Evolutionary conservation across 2,329 filamentous ascomycete genomes (phyloP).

Genomic region (Aspergillus intermedius): DNA sequence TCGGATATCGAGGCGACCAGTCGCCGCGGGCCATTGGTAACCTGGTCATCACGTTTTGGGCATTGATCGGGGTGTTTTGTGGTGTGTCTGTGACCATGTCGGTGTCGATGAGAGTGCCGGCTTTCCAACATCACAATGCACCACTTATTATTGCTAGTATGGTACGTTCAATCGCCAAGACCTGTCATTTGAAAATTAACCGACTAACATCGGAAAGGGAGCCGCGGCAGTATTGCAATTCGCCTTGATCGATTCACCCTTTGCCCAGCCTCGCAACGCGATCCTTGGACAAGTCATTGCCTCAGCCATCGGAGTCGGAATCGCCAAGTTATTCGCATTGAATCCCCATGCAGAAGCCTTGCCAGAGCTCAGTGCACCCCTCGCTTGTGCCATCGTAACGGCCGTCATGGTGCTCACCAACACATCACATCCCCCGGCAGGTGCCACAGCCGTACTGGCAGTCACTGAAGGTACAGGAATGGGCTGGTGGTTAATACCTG

Average conservation of each 20-base stretch:
- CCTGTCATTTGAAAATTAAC: neutral
- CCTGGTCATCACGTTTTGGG: constrained; percentile 55
- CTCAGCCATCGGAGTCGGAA: constrained; percentile 53
- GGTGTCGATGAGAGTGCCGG: constrained; percentile 49
- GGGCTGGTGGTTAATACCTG: constrained; percentile 63
- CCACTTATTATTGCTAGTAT: constrained; percentile 65
- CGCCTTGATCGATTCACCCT: constrained; percentile 63
- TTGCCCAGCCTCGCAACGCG: constrained; percentile 66
- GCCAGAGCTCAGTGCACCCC: constrained; percentile 58
- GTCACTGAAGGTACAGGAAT: constrained; percentile 50
- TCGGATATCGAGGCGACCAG: constrained; percentile 52
- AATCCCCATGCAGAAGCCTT: constrained; percentile 44
- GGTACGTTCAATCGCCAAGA: constrained; percentile 43
- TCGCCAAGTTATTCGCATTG: constrained; percentile 60
- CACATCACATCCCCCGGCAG: constrained; percentile 67
- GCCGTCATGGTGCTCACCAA: constrained; percentile 63
- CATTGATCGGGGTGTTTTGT: constrained; percentile 58
- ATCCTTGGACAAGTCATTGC: constrained; percentile 62
- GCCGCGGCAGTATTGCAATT: constrained; percentile 72
- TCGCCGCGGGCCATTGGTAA: constrained; percentile 46
- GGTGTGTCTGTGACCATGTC: constrained; percentile 56
- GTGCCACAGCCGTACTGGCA: constrained; percentile 65
- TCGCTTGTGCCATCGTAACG: constrained; percentile 59
- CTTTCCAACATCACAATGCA: constrained; percentile 47
- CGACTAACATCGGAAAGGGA: constrained; percentile 44